Conservation (phyloP, 768 basidiomycete genomes). For the Clitopilus passeckerianus region DNA sequence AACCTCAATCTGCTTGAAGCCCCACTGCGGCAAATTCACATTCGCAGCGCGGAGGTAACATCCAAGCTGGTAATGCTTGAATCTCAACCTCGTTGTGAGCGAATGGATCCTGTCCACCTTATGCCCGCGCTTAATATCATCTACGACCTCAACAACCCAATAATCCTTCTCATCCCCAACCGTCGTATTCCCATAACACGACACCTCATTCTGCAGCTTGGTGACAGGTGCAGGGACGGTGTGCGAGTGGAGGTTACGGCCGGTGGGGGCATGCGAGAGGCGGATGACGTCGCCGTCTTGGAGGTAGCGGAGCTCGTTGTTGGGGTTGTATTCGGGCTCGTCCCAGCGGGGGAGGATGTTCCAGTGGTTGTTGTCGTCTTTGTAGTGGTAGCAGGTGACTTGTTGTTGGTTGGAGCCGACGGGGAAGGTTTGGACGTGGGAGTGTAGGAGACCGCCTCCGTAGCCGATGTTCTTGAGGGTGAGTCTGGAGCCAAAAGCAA, state of each 20-base stretch:
- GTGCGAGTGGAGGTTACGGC: conserved; percentile 92
- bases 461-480: conserved; percentile 97
- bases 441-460: conserved; percentile 95
- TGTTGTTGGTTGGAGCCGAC: conserved; percentile 92
- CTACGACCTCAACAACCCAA: conserved; percentile 92
- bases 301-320: conserved; percentile 67
- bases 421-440: conserved; percentile 94
- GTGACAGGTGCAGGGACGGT: conserved; percentile 81
- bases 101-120: conserved; percentile 70
- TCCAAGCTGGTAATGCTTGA: conserved; percentile 70
- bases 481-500: conserved; percentile 86
- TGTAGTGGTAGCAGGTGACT: conserved; percentile 99
- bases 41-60: conserved; percentile 93
- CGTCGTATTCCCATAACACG: conserved; percentile 89
- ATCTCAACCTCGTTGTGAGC: conserved; percentile 84
- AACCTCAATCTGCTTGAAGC: conserved; percentile 98
- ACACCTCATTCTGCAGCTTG: conserved; percentile 87
- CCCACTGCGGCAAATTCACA: conserved; percentile 91
- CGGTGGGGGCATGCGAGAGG: conserved; percentile 77
- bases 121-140: conserved; percentile 74
- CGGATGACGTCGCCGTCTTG: conserved; percentile 75
- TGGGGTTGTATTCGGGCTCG: conserved; percentile 57
- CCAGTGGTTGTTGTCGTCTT: conserved; percentile 97
- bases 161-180: conserved; percentile 87
- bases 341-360: conserved; percentile 77